A percentile compares a stretch with the other conserved stretches of the same genome.
Conservation (phyloP, 1,139 yeast genomes). For the Taiozyma sp. region DNA sequence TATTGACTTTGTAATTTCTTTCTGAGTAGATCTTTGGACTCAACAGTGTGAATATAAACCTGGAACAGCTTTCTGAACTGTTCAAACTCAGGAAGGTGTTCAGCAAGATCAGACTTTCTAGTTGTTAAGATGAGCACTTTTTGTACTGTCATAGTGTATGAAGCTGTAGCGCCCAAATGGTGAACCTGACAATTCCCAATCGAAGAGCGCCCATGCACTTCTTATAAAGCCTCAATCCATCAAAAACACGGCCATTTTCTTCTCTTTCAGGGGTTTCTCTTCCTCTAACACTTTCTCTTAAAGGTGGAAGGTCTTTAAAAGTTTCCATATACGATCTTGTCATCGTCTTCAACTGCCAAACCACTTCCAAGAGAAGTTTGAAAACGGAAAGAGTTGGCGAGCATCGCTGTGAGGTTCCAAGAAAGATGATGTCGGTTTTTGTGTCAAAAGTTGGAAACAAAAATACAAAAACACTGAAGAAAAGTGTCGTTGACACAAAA, state of each 20-base stretch:
- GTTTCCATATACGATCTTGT: not conserved
- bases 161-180: not conserved
- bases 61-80: constrained; percentile 20
- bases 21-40: constrained; percentile 21
- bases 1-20: constrained; percentile 25
- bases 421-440: not conserved
- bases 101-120: constrained; percentile 24
- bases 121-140: constrained; percentile 25
- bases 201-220: not conserved
- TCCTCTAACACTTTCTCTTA: not conserved
- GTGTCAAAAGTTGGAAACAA: not conserved
- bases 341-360: not conserved
- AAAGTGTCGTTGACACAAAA: not conserved
- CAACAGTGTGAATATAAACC: constrained; percentile 23
- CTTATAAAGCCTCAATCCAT: not conserved
- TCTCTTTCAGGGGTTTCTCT: not conserved
- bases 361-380: not conserved
- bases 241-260: not conserved
- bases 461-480: too few relatives aligned
- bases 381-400: not conserved
- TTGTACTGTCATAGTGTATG: constrained; percentile 15
- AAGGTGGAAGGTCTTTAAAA: not conserved
- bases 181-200: too few relatives aligned
- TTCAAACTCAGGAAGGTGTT: constrained; percentile 23
- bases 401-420: not conserved